These are phyloP conservation scores for Aspergillus viridinutans DNA, from an alignment of 2,329 filamentous ascomycete genomes.

Conservation along the genomic window DNA sequence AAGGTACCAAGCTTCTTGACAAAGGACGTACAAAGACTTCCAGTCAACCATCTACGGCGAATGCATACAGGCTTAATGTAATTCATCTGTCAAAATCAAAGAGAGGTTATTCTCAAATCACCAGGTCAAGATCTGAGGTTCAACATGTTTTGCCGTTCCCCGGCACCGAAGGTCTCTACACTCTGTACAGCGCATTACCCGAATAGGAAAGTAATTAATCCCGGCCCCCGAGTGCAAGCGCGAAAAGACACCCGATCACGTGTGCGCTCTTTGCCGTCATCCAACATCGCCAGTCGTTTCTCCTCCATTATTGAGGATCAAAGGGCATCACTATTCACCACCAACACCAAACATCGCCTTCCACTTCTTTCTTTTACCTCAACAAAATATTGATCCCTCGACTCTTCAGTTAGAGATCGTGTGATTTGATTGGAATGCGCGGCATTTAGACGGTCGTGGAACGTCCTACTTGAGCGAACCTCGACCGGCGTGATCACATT, in stretches of 20 bases:
- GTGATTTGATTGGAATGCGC: constrained; percentile 28
- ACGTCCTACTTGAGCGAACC: constrained; percentile 33
- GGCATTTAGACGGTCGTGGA: constrained; percentile 29
- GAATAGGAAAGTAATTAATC: neutral
- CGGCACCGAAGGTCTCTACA: no score
- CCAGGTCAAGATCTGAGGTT: neutral
- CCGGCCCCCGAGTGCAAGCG: constrained; percentile 5
- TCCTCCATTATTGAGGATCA: constrained; percentile 18
- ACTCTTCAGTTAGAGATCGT: constrained; percentile 4
- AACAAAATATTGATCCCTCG: constrained; percentile 12
- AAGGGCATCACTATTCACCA: constrained; percentile 17
- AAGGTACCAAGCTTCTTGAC: neutral
- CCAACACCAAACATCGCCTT: constrained; percentile 12
- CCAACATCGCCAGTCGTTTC: constrained; percentile 21
- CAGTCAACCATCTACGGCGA: neutral
- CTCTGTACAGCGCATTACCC: neutral
- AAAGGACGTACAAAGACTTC: neutral
- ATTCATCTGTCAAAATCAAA: neutral
- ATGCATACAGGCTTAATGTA: neutral
- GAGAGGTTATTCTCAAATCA: neutral
- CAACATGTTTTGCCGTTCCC: neutral
- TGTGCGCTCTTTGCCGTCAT: constrained; percentile 30
- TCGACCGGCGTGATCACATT: constrained; percentile 22
- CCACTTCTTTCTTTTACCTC: constrained; percentile 11
- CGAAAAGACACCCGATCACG: constrained; percentile 22